These are phyloP conservation scores for Podospora conica DNA, from an alignment of 495 filamentous ascomycete genomes.

Conservation along the genomic window DNA sequence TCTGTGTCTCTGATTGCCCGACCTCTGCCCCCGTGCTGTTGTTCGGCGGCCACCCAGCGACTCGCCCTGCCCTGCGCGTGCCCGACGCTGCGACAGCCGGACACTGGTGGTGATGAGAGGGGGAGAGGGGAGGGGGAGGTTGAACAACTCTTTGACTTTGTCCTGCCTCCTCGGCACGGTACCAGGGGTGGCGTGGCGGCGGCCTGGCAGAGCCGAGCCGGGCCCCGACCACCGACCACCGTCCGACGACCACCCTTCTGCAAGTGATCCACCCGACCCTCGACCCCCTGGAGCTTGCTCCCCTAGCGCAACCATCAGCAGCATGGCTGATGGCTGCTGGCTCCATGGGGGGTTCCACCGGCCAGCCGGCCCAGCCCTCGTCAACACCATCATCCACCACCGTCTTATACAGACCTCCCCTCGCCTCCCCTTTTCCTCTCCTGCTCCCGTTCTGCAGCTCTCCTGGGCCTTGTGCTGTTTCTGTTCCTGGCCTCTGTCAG, in stretches of 20 bases:
- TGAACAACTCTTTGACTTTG: not conserved
- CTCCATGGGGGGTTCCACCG: not conserved
- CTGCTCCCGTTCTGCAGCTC: constrained; percentile 14
- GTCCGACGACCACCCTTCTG: not conserved
- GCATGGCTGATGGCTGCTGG: no score
- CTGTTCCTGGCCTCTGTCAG: constrained; percentile 23
- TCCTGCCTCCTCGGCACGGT: not conserved
- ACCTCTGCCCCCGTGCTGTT: not conserved
- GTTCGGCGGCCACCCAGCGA: not conserved
- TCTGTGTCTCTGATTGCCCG: not conserved
- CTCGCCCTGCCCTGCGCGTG: not conserved
- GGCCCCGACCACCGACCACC: not conserved
- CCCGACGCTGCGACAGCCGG: not conserved
- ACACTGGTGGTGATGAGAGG: not conserved
- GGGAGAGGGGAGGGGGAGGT: not conserved
- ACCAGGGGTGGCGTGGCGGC: not conserved
- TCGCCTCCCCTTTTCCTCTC: not conserved
- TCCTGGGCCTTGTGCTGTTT: constrained; percentile 24
- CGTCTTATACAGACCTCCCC: not conserved
- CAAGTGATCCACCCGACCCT: not conserved
- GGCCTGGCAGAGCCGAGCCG: not conserved
- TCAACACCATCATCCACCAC: not conserved
- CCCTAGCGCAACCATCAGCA: constrained; percentile 2
- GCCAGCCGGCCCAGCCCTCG: not conserved
- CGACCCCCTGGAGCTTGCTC: not conserved